Percentiles rank a stretch among this genome's conserved stretches.
Conservation (phyloP, 768 basidiomycete species). For the Tephrocybe sp. region DNA sequence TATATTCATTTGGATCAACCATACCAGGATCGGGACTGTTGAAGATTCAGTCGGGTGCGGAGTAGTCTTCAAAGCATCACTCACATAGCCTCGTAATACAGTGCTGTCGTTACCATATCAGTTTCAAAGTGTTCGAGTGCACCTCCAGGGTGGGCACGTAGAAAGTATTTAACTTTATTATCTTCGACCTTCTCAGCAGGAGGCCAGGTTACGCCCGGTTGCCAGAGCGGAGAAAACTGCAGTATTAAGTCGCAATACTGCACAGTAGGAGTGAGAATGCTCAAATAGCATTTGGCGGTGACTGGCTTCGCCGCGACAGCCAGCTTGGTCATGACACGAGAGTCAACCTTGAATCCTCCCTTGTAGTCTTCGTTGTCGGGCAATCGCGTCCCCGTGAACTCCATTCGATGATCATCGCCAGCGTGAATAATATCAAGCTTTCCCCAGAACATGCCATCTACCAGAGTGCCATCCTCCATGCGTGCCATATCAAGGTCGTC, state of each 20-base stretch:
- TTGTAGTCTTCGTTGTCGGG: conserved; percentile 58
- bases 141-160: conserved; percentile 82
- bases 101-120: conserved; percentile 71
- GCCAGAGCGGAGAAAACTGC: conserved; percentile 72
- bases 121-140: conserved; percentile 86
- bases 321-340: conserved; percentile 73
- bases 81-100: conserved; percentile 86
- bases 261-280: conserved; percentile 64
- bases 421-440: conserved; percentile 81
- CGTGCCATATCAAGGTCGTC: conserved; percentile 89
- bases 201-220: conserved; percentile 74
- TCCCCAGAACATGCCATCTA: conserved; percentile 87
- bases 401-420: conserved; percentile 75
- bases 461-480: conserved; percentile 85
- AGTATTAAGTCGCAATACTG: conserved; percentile 83
- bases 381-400: conserved; percentile 78
- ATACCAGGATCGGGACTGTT: conserved; percentile 74
- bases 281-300: conserved; percentile 74
- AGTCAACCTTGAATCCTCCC: conserved; percentile 72
- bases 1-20: conserved; percentile 76
- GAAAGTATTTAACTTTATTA: conserved; percentile 78
- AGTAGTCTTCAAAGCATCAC: conserved; percentile 23
- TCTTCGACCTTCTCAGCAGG: conserved; percentile 65
- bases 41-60: conserved; percentile 1
- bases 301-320: conserved; percentile 72